phyloP scores from a whole-genome alignment of 2,329 filamentous ascomycete species.

The Clonostachys rosea region DNA sequence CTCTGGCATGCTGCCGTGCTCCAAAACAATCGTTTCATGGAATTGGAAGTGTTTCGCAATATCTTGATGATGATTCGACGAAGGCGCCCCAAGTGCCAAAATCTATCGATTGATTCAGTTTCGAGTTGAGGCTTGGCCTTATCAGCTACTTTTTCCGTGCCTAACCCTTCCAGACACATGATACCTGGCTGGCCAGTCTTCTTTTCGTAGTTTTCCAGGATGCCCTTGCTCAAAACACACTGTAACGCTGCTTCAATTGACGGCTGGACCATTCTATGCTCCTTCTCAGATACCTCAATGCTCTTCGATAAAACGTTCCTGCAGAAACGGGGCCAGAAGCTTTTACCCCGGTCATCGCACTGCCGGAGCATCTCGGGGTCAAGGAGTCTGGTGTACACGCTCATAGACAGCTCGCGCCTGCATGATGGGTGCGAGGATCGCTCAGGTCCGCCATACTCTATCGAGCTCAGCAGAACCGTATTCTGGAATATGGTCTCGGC shows the following conservation, averaged over 20 bases:
- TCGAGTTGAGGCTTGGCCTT: too few relatives aligned
- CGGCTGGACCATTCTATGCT: not conserved
- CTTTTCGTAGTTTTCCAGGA: not conserved
- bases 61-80: too few relatives aligned
- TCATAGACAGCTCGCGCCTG: not conserved
- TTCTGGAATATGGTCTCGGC: slow-evolving; percentile 4
- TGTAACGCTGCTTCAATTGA: not conserved
- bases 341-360: not conserved
- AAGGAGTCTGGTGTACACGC: not conserved
- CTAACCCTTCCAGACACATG: too few relatives aligned
- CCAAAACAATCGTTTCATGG: too few relatives aligned
- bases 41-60: too few relatives aligned
- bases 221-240: not conserved
- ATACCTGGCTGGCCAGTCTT: not conserved
- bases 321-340: slow-evolving; percentile 4
- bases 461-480: not conserved
- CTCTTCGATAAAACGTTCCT: not conserved
- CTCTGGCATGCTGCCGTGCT: too few relatives aligned
- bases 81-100: too few relatives aligned
- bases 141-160: too few relatives aligned
- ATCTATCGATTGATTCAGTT: too few relatives aligned
- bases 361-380: not conserved
- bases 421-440: slow-evolving; percentile 1
- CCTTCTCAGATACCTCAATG: not conserved
- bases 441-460: not conserved